Evolutionary conservation across 805 yeast genomes (phyloP), one percentile per base, ranked within the genome.

Genomic region (Suhomyces xylopsoci): DNA sequence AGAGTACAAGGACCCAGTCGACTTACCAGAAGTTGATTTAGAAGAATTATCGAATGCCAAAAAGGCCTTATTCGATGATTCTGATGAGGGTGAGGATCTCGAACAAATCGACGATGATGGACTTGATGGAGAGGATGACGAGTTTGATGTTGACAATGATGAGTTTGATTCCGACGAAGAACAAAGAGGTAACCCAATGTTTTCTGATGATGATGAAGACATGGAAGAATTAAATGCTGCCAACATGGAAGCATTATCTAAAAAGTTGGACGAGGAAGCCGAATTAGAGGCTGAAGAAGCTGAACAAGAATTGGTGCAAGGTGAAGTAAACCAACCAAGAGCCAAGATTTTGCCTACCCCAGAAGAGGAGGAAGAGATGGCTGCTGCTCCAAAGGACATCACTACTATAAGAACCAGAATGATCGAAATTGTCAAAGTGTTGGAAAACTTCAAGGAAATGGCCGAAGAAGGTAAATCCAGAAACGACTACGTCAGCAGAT

Each of bases 391-490:
- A 45, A 84, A 84, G 59, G 96, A 91, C 67, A 79, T 92, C 47
- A 88, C 91, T 7, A 78, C 88, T 62, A 81, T 89, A 7, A 84
- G 98, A 72, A 90, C 97, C 17, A 84, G 99, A 74, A 93, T 94
- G 88, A 84, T 93, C 61, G 99, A 94, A 74, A 83, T 96, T 57
- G 93, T 92, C 48, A 92, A 92, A 68, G 97, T 93, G 15, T 80
- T 94, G 61, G 97, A 93, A 69, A 90, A 93, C 70, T 90, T 93
- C 75, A 85, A 84, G 65, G 86, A 76, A 49, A 66, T 90, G 62
- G 87, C 90, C 7, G 96, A 91, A 68, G 92, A 84, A 61, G 97
- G 96, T 12, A 84, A 82, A 66, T 85, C 93, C 47, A 86, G 99
- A 74, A 74, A 87, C 19, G 96, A 91, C 58, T 91, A 94, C 66